Evolutionary conservation across 75 land plant species (phyloP).

Genomic region (Cupressus sempervirens): DNA sequence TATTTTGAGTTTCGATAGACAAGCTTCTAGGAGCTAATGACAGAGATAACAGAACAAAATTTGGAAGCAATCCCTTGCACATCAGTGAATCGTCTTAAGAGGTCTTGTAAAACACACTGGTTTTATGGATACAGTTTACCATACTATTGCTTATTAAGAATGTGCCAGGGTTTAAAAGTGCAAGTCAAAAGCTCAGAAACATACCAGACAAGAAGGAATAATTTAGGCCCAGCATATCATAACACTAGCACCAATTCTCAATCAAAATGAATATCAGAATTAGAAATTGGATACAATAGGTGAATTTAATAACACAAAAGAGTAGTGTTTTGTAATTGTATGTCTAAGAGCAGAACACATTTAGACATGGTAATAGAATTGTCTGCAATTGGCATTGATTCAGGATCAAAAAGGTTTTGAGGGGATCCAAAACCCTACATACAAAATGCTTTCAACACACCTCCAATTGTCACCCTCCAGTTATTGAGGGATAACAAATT

Average conservation of each 20-base stretch:
- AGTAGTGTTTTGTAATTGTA: no score
- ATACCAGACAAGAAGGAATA: neutral
- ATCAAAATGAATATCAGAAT: neutral
- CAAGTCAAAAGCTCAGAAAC: neutral
- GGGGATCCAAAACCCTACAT: no score
- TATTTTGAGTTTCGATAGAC: neutral
- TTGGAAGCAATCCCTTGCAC: neutral
- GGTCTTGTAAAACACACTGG: neutral
- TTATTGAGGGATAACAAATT: neutral
- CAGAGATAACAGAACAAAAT: neutral
- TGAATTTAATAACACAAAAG: neutral
- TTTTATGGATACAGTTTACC: neutral
- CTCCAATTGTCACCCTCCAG: neutral
- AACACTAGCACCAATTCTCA: neutral
- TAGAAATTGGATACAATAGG: neutral
- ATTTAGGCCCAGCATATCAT: neutral
- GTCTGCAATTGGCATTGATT: no score
- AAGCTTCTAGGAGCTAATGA: neutral
- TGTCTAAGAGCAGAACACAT: no score
- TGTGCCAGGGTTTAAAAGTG: neutral
- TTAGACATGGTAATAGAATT: neutral
- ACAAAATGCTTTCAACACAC: no score
- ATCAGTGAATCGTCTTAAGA: neutral
- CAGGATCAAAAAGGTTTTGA: no score
- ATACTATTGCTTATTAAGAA: neutral